Evolutionary conservation across 768 basidiomycete genomes (phyloP), one percentile per base, ranked within the genome.

Genomic region (Pleurotus cornucopiae): DNA sequence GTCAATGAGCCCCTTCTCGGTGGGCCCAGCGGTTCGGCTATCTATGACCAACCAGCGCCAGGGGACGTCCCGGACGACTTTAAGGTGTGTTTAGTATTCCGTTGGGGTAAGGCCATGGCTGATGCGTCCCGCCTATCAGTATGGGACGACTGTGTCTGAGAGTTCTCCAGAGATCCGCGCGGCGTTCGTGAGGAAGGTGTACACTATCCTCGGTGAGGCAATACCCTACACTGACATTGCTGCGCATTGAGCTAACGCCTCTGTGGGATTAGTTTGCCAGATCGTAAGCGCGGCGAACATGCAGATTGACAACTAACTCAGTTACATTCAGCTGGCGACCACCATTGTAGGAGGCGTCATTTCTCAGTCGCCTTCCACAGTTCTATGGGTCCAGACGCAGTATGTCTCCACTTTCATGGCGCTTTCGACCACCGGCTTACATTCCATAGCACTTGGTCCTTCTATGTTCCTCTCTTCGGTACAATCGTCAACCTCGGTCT

Each of bases 21-120:
- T 41, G 72, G 79, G 21, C 26, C 46, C 13, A 34, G 30, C 30
- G 56, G 60, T 52, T 55, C 46, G 14, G 85, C 73, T n/a, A 78
- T 85, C 61, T 89, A 80, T 61, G 82, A 94, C 71, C 90, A 94
- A 62, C 86, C 91, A 4, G 76, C 72, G 23, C 74, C 73, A 34
- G 90, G 81, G 46, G 92, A 94, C 61, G 64, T 94, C 46, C 92
- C 91, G 0, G 94, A 96, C 64, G 95, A 97, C 69, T 97, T 97
- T 83, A 93, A 95, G 82, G 91, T 91, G 58, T 20, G 73, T 64
- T 2, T n/a, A 30, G 18, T 12, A 14, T 26, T 12, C 18, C 5
- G 23, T 25, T 38, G 12, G 38, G 16, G 41, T 18, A 58, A 57
- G 1, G 21, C 58, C 56, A 49, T 47, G 20, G 20, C 34, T 25